Conservation (phyloP, 2,329 filamentous ascomycete species). For the Periconia macrospinosa region DNA sequence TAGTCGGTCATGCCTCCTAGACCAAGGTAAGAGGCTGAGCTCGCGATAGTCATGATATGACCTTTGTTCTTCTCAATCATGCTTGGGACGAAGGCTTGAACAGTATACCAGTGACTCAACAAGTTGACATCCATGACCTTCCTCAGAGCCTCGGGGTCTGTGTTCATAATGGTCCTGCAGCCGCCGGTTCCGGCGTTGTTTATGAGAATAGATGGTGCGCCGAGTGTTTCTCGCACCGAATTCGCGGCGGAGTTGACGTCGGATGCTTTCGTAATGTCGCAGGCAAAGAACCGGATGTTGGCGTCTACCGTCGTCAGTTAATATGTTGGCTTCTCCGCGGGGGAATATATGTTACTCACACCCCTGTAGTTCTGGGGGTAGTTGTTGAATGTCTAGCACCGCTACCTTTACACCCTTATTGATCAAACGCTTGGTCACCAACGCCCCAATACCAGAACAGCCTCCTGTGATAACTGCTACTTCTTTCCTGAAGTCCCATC, state of each 20-base stretch:
- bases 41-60: slow-evolving; percentile 60
- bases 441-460: slow-evolving; percentile 39
- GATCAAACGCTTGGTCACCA: slow-evolving; percentile 30
- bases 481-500: slow-evolving; percentile 37
- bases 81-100: slow-evolving; percentile 38
- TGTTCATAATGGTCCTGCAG: slow-evolving; percentile 36
- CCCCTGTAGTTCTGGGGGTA: slow-evolving; percentile 29
- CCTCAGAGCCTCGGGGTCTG: slow-evolving; percentile 28
- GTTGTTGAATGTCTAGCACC: slow-evolving; percentile 35
- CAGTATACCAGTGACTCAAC: slow-evolving; percentile 39
- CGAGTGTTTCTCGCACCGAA: slow-evolving; percentile 21
- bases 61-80: slow-evolving; percentile 47
- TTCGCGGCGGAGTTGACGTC: slow-evolving; percentile 30
- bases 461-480: slow-evolving; percentile 43
- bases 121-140: slow-evolving; percentile 43
- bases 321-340: too few species aligned
- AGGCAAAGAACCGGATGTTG: slow-evolving; percentile 32
- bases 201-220: slow-evolving; percentile 36
- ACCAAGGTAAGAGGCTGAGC: slow-evolving; percentile 54
- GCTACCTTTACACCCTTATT: slow-evolving; percentile 33
- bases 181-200: slow-evolving; percentile 41
- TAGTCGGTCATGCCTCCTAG: slow-evolving; percentile 57
- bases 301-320: slow-evolving; percentile 16
- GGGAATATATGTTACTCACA: slow-evolving; percentile 17
- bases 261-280: slow-evolving; percentile 36